Percentiles rank a stretch among this genome's conserved stretches.
Evolutionary conservation across 192 early-diverging fungal genomes (phyloP).

Genomic region (Backusella tarrabulga): DNA sequence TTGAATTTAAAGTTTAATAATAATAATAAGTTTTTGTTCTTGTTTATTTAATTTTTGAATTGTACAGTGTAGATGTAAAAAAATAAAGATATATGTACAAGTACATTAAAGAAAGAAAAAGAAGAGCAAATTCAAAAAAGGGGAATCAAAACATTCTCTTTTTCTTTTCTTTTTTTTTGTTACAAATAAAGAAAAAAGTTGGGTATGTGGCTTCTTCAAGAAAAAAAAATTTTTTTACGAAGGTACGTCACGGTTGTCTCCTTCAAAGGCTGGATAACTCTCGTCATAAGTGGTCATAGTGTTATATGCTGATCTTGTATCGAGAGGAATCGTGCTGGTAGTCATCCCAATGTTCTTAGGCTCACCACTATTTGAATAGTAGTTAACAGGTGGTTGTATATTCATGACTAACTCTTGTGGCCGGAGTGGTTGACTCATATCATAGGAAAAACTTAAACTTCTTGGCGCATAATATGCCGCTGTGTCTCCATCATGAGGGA

Average conservation of each 20-base stretch:
- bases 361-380: not conserved
- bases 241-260: not conserved
- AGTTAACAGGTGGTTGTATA: not conserved
- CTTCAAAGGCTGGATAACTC: not conserved
- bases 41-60: slow-evolving; percentile 7
- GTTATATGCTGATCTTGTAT: not conserved
- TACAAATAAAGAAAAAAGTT: not conserved
- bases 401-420: slow-evolving; percentile 1
- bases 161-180: not conserved
- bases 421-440: not conserved
- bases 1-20: too few species aligned
- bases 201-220: not conserved
- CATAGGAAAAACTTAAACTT: not conserved
- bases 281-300: not conserved
- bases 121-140: not conserved
- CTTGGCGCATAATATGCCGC: not conserved
- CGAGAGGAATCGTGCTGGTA: not conserved
- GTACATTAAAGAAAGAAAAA: not conserved
- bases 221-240: not conserved
- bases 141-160: not conserved
- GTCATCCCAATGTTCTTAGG: not conserved
- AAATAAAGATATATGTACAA: slow-evolving; percentile 1
- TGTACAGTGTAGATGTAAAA: not conserved
- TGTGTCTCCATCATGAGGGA: not conserved
- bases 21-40: not conserved